Conservation (phyloP, 1,139 yeast genomes). For the Kurtzmaniella quercitrusa region DNA sequence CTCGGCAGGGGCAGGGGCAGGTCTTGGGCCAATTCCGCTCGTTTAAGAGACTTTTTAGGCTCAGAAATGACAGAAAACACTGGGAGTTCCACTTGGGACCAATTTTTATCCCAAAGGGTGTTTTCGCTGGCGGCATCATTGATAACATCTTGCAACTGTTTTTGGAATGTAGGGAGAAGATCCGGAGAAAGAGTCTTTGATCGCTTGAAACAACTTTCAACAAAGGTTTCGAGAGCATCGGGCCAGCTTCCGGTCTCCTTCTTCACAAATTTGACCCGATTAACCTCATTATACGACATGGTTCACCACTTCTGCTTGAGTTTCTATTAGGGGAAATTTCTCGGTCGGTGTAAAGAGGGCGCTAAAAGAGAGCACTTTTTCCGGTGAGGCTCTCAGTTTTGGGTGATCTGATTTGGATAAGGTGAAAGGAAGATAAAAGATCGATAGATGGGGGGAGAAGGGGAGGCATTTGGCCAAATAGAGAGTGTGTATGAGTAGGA, state of each 20-base stretch:
- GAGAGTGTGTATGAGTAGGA: no score
- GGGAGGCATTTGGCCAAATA: no score
- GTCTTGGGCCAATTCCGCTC: neutral
- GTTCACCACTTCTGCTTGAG: neutral
- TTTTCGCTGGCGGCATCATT: neutral
- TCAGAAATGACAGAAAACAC: neutral
- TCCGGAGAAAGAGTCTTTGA: neutral
- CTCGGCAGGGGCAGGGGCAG: neutral
- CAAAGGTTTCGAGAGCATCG: neutral
- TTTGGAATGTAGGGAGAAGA: neutral
- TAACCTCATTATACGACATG: slow-evolving; percentile 2
- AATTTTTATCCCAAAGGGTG: neutral
- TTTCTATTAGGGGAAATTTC: neutral
- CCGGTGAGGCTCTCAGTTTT: neutral
- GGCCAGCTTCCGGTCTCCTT: slow-evolving; percentile 1
- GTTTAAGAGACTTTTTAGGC: neutral
- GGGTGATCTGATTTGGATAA: neutral
- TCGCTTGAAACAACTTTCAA: neutral
- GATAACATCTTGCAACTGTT: slow-evolving; percentile 1
- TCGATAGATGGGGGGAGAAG: no score
- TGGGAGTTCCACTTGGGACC: neutral
- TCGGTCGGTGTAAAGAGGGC: no score
- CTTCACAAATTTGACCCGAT: neutral
- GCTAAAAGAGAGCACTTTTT: no score
- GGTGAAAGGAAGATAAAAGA: no score